phyloP scores from a whole-genome alignment of 169 alveolate genomes.

The Eimeria tenella region DNA sequence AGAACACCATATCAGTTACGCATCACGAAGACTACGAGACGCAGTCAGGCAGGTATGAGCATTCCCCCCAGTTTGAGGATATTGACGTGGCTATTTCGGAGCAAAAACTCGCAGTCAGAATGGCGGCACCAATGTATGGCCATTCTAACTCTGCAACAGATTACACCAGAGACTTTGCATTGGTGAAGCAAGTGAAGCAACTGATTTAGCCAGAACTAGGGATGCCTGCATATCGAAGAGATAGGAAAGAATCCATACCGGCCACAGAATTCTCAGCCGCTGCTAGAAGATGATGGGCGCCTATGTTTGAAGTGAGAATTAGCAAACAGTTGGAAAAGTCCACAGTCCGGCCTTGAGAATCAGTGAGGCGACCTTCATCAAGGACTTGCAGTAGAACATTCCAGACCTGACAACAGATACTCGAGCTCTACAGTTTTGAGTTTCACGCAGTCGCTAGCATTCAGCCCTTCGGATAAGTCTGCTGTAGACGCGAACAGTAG shows the following conservation, averaged over 20 bases:
- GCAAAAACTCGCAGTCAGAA: background rate
- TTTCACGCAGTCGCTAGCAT: background rate
- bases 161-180: too few species aligned
- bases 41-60: background rate
- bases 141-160: too few species aligned
- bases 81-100: background rate
- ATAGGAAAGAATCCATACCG: background rate
- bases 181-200: too few species aligned
- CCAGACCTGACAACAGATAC: constrained; percentile 82
- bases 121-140: too few species aligned
- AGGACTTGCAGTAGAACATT: constrained; percentile 81
- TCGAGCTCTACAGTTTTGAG: background rate
- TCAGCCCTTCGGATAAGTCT: background rate
- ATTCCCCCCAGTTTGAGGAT: background rate
- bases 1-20: background rate
- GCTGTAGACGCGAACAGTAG: background rate
- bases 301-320: constrained; percentile 92
- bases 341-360: constrained; percentile 91
- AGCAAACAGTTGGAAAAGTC: constrained; percentile 90
- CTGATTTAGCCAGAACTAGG: background rate
- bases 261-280: constrained; percentile 52
- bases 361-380: constrained; percentile 94
- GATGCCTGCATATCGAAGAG: background rate
- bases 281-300: constrained; percentile 84
- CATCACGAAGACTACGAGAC: background rate